Percentiles rank a stretch among this genome's conserved stretches.
phyloP scores from a whole-genome alignment of 768 basidiomycete genomes.

The Sporobolomyces pararoseus region DNA sequence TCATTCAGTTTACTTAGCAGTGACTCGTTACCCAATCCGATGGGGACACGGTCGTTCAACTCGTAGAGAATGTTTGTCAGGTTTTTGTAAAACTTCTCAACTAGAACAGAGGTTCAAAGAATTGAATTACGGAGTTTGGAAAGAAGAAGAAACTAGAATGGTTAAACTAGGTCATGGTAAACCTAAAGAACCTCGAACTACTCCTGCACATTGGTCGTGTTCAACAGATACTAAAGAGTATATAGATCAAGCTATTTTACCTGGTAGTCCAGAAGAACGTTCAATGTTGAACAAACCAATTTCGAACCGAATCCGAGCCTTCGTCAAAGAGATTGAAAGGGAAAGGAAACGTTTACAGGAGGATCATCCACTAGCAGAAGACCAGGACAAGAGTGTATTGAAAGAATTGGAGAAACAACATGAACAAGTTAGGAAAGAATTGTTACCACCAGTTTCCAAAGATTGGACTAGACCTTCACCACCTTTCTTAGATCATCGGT shows the following conservation, averaged over 20 bases:
- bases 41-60: constrained; percentile 48
- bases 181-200: constrained; percentile 49
- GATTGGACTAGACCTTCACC: constrained; percentile 11
- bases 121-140: constrained; percentile 40
- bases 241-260: constrained; percentile 32
- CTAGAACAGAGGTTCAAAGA: constrained; percentile 44
- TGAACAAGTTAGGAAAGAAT: not conserved
- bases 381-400: not conserved
- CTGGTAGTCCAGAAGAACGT: constrained; percentile 31
- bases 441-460: not conserved
- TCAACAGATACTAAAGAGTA: constrained; percentile 14
- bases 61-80: constrained; percentile 28
- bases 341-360: not conserved
- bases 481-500: constrained; percentile 21
- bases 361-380: no score
- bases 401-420: not conserved
- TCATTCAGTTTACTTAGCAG: constrained; percentile 52
- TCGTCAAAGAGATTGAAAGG: constrained; percentile 35
- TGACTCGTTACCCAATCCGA: constrained; percentile 49
- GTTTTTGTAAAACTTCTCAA: constrained; percentile 23
- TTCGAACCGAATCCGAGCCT: constrained; percentile 2
- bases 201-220: constrained; percentile 46
- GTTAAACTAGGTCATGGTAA: constrained; percentile 49
- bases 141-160: constrained; percentile 38
- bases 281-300: constrained; percentile 17